Base-by-base conservation (phyloP, 768 basidiomycete species). In the Calocera cornea region DNA sequence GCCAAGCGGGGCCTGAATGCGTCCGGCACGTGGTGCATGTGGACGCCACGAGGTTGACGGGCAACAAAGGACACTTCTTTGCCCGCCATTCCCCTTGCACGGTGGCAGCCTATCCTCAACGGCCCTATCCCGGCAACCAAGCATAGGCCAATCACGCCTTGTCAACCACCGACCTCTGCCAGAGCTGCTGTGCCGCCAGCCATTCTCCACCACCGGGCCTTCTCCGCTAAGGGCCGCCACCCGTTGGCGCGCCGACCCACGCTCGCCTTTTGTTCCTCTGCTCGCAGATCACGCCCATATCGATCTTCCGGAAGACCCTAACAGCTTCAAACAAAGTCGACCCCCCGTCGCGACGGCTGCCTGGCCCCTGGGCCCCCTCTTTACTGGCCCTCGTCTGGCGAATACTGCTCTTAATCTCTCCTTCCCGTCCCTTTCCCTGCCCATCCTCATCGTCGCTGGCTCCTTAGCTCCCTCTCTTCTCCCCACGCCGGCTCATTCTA, bases 301-400 rank as follows among this genome's bases (percentile, higher is more conserved):
- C 7, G 24, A 33, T 60, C 54, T 60, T 60, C 54, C 22, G 54
- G 54, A 60, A 60, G 54, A 60, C 54, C 54, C 54, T 60, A 29
- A 29, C 54, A 2, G 27, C 27, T 60, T 60, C 54, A 60, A 60
- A 60, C 54, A 60, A 60, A 60, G 54, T 60, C 54, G 54, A 11
- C 5, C 27, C 54, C 54, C 54, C 31, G 54, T 60, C 31, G 31
- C 54, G 11, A 60, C 14, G 14, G 31, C n/a, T n/a, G n/a, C n/a
- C n/a, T n/a, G n/a, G n/a, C n/a, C n/a, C n/a, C n/a, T n/a, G n/a
- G n/a, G n/a, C 11, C 54, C 16, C 44, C 44, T 47, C 44, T 47
- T 47, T 47, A 47, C 24, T 47, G 44, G 54, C 27, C 44, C 27
- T 60, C 14, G 5, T 16, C 54, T 29, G 54, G 54, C 54, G 54